A percentile compares a stretch with the other conserved stretches of the same genome.
These are phyloP conservation scores for Xylaria arbuscula DNA, from an alignment of 2,329 filamentous ascomycete genomes.

Conservation along the genomic window DNA sequence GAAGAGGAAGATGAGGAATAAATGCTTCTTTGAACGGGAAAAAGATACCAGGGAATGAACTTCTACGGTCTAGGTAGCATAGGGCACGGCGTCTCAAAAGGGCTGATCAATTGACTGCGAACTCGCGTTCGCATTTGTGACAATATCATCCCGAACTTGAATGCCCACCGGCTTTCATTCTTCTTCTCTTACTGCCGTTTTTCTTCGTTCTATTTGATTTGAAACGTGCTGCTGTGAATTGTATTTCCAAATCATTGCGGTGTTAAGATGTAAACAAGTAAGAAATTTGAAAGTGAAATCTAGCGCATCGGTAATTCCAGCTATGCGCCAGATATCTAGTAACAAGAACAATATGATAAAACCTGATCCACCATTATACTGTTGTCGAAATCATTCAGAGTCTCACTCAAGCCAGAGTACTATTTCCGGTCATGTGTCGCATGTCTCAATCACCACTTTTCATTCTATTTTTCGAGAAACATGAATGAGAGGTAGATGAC, in stretches of 20 bases:
- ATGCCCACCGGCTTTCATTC: slow-evolving; percentile 11
- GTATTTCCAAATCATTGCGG: background rate
- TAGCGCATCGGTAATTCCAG: background rate
- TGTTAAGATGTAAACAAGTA: background rate
- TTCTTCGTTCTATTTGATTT: too few species aligned
- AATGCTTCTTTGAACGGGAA: slow-evolving; percentile 47
- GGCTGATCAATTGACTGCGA: slow-evolving; percentile 45
- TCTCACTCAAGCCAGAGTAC: too few species aligned
- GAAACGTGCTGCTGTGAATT: slow-evolving; percentile 2
- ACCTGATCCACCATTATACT: too few species aligned
- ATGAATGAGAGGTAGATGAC: background rate
- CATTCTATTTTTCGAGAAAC: background rate
- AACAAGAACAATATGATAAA: background rate
- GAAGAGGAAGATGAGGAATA: slow-evolving; percentile 75
- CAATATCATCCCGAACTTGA: slow-evolving; percentile 21
- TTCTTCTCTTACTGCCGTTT: background rate
- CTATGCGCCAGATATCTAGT: background rate
- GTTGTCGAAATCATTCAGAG: background rate
- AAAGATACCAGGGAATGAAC: slow-evolving; percentile 38
- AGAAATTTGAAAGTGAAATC: too few species aligned
- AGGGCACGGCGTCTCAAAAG: slow-evolving; percentile 51
- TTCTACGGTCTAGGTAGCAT: slow-evolving; percentile 49
- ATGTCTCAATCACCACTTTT: background rate
- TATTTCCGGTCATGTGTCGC: too few species aligned
- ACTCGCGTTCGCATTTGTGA: slow-evolving; percentile 38